Conservation (phyloP, 1,284 basidiomycete genomes). For the Ceratobasidium sp. region DNA sequence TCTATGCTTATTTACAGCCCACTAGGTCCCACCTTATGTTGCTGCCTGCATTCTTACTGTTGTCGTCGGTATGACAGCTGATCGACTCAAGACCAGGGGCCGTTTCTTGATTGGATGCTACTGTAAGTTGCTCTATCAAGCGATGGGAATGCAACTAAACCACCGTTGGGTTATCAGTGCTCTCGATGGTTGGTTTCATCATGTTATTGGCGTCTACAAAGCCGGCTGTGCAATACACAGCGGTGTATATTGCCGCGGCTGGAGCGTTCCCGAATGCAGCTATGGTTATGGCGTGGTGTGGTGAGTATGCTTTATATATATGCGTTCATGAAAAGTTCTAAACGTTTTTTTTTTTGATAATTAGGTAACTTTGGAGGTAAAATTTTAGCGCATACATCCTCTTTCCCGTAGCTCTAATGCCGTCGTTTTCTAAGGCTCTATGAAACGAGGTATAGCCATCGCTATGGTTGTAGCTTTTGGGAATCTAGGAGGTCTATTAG, state of each 20-base stretch:
- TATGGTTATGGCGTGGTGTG: conserved; percentile 53
- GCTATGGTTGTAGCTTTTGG: conserved; percentile 53
- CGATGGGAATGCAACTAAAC: background rate
- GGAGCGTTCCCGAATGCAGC: conserved; percentile 55
- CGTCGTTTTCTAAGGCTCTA: conserved; percentile 32
- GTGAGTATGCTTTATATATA: background rate
- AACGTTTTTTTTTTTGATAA: background rate
- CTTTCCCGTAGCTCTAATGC: background rate
- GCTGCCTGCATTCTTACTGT: conserved; percentile 50
- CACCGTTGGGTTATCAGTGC: conserved; percentile 42
- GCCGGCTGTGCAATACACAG: conserved; percentile 51
- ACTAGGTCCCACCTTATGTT: conserved; percentile 35
- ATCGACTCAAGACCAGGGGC: conserved; percentile 39
- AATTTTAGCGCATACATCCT: background rate
- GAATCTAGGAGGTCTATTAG: conserved; percentile 52
- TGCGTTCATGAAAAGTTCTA: background rate
- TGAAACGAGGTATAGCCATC: conserved; percentile 53
- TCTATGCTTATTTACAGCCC: background rate
- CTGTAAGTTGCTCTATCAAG: conserved; percentile 23
- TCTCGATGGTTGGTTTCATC: conserved; percentile 49
- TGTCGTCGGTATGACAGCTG: conserved; percentile 47
- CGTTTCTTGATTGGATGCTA: conserved; percentile 39
- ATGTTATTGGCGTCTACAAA: conserved; percentile 49
- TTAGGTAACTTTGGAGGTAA: conserved; percentile 53
- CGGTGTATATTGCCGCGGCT: conserved; percentile 53